Evolutionary conservation across 169 alveolate genomes (phyloP).

Genomic region (Plasmodium reichenowi): DNA sequence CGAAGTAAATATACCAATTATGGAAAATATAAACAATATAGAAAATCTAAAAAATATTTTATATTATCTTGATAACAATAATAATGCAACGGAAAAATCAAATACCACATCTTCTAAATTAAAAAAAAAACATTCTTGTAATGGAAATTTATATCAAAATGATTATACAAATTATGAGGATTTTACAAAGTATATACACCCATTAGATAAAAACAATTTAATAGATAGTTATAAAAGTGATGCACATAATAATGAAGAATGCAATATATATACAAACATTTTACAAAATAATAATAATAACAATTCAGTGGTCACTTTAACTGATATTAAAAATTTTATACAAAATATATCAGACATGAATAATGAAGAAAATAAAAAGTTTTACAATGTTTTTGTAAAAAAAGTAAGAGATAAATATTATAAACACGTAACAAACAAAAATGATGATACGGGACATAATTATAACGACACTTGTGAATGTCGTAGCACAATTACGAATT

Average conservation of each 20-base stretch:
- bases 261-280: neutral
- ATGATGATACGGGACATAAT: neutral
- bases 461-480: neutral
- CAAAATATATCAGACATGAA: constrained; percentile 10
- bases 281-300: too few species aligned
- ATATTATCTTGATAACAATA: too few species aligned
- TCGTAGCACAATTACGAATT: neutral
- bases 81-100: too few species aligned
- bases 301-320: neutral
- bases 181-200: too few species aligned
- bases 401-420: neutral
- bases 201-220: neutral
- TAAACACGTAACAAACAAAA: neutral
- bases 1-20: neutral
- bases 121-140: too few species aligned
- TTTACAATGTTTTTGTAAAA: constrained; percentile 1
- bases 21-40: too few species aligned
- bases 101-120: too few species aligned
- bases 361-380: constrained; percentile 1
- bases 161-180: too few species aligned
- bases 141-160: too few species aligned
- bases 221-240: neutral
- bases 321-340: constrained; percentile 9
- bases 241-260: neutral
- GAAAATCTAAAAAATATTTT: too few species aligned